These are phyloP conservation scores for Zygosaccharomyces siamensis DNA, from an alignment of 805 yeast genomes.

Conservation along the genomic window DNA sequence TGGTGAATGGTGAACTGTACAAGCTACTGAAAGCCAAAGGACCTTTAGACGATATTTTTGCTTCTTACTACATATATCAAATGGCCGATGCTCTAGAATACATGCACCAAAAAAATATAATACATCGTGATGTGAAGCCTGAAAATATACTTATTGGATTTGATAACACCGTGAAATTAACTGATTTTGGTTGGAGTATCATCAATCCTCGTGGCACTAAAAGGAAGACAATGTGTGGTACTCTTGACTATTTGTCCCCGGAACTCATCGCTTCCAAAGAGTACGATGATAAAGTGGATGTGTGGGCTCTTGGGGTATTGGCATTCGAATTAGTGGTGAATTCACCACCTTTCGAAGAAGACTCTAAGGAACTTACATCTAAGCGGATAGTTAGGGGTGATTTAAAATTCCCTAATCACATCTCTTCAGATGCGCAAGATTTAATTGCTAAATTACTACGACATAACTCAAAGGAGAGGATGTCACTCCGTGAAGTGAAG, in stretches of 20 bases:
- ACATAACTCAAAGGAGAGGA: conserved; percentile 64
- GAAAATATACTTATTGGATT: conserved; percentile 80
- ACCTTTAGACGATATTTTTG: conserved; percentile 65
- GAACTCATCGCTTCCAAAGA: conserved; percentile 85
- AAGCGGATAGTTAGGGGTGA: conserved; percentile 75
- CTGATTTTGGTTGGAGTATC: conserved; percentile 97
- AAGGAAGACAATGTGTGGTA: conserved; percentile 87
- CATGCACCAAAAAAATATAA: conserved; percentile 72
- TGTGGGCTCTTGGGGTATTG: conserved; percentile 89
- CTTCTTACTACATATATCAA: conserved; percentile 77
- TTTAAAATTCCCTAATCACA: conserved; percentile 61
- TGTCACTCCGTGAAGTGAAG: conserved; percentile 54
- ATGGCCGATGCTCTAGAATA: conserved; percentile 75
- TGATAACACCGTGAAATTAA: conserved; percentile 71
- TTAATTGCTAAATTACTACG: conserved; percentile 59
- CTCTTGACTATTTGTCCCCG: conserved; percentile 90
- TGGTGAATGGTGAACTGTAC: conserved; percentile 83
- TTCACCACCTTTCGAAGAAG: conserved; percentile 87
- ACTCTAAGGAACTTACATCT: conserved; percentile 70
- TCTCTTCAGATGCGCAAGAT: conserved; percentile 72
- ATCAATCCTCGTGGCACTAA: conserved; percentile 49
- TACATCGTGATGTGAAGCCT: conserved; percentile 92
- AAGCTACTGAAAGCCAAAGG: conserved; percentile 60
- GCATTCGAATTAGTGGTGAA: conserved; percentile 86
- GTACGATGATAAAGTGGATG: conserved; percentile 75